A percentile compares a stretch with the other conserved stretches of the same genome.
Evolutionary conservation across 2,329 filamentous ascomycete species (phyloP).

Genomic region (Fusarium sp.): DNA sequence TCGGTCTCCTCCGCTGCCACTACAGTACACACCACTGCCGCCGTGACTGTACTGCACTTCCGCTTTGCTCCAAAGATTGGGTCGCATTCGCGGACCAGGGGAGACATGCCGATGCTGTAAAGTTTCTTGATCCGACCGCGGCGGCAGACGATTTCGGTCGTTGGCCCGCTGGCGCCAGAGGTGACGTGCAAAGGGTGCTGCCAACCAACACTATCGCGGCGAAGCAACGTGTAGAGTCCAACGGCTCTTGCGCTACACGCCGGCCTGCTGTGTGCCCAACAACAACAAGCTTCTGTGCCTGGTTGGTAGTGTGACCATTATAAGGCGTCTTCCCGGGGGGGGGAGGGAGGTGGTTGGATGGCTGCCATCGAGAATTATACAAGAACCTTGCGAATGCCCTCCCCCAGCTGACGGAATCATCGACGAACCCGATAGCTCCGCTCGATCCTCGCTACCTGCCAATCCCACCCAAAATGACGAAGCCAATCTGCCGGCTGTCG

Average conservation of each 20-base stretch:
- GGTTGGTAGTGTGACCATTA: neutral
- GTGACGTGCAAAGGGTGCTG: neutral
- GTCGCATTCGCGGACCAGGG: slow-evolving; percentile 40
- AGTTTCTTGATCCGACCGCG: slow-evolving; percentile 16
- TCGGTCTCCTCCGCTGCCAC: neutral
- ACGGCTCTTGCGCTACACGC: slow-evolving; percentile 37
- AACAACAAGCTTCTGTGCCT: slow-evolving; percentile 25
- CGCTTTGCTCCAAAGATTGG: slow-evolving; percentile 17
- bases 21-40: slow-evolving; percentile 2
- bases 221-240: slow-evolving; percentile 21
- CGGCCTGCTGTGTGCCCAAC: slow-evolving; percentile 30
- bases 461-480: slow-evolving; percentile 25
- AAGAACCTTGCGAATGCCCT: slow-evolving; percentile 1
- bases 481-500: slow-evolving; percentile 33
- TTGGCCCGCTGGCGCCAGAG: slow-evolving; percentile 19
- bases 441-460: slow-evolving; percentile 8
- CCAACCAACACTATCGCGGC: slow-evolving; percentile 21
- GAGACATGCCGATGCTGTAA: slow-evolving; percentile 15
- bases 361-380: slow-evolving; percentile 3
- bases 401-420: slow-evolving; percentile 24
- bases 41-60: slow-evolving; percentile 13
- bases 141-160: slow-evolving; percentile 28
- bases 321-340: too few relatives aligned
- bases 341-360: too few relatives aligned
- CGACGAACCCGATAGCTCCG: slow-evolving; percentile 25